These are phyloP conservation scores for Lachnellula cervina DNA, from an alignment of 2,329 filamentous ascomycete genomes.

Conservation along the genomic window DNA sequence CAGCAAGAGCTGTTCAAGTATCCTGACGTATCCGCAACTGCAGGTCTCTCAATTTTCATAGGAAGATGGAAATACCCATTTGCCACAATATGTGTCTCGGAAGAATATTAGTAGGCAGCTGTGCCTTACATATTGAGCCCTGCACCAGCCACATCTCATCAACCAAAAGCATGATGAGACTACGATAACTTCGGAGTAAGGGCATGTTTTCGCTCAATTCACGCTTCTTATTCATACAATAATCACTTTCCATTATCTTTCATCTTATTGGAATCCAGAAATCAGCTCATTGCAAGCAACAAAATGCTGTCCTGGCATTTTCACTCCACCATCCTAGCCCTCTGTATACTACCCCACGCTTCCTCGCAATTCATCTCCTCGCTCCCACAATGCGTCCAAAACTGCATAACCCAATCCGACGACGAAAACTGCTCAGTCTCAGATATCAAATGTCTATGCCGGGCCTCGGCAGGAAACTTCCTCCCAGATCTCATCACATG, in stretches of 20 bases:
- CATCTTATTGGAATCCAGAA: neutral
- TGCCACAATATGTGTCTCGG: conserved; percentile 14
- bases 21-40: conserved; percentile 5
- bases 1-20: neutral
- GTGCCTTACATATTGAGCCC: neutral
- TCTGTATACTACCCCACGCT: conserved; percentile 18
- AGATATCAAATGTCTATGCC: conserved; percentile 37
- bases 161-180: conserved; percentile 1
- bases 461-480: conserved; percentile 31
- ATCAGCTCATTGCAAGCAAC: too few relatives aligned
- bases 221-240: neutral
- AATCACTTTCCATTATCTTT: neutral
- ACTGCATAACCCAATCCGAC: conserved; percentile 31
- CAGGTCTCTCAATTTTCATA: conserved; percentile 1
- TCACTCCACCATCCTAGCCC: neutral
- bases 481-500: conserved; percentile 37
- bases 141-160: conserved; percentile 6
- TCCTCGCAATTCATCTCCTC: conserved; percentile 23
- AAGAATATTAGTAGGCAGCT: neutral
- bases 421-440: conserved; percentile 31
- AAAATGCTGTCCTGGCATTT: conserved; percentile 6
- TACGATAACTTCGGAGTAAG: neutral
- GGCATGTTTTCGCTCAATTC: neutral
- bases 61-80: conserved; percentile 2
- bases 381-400: conserved; percentile 32